Base-by-base conservation (phyloP, 1,139 yeast species). In the Hemisphaericaspora subhashii region DNA sequence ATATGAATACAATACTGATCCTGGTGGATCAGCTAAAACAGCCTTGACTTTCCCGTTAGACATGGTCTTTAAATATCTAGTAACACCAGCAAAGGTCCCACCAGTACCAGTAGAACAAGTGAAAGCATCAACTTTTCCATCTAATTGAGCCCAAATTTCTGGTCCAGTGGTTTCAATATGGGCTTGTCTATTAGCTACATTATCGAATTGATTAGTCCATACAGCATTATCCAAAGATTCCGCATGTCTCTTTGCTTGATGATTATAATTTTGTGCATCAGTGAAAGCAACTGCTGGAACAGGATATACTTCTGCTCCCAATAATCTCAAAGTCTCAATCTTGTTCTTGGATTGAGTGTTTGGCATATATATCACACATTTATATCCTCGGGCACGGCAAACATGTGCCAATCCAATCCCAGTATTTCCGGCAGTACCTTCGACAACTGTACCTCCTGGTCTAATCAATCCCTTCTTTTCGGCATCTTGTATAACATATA, bases 121-220 rank as follows among this genome's bases (percentile, higher is more conserved):
- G 64, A 86, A 87, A 0, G 85, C 95, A 56, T 83, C 88, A 24
- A 88, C 79, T 52, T 81, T 67, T n/a, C 94, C 94, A 44, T 81
- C 64, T 45, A 88, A 72, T 58, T 88, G 96, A n/a, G 83, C 79
- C 88, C 92, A 86, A 48, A 88, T 87, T 47, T 69, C 96, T 2
- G 96, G 96, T 0, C 96, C 97, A 0, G 97, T 89, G 36, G 95
- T 82, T 52, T 84, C 89, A 50, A 87, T 82, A 56, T 89, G 97
- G 1, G 96, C 88, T 58, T 84, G 88, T 62, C 96, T 77, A 62
- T 89, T 88, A 47, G 94, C 95, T 32, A 74, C 61, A 59, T 88
- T 89, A 59, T 89, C 95, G 58, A 87, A 88, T 59, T 87, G 96
- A 58, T 87, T 83, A 11, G 96, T 88, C 96, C 96, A 88, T 11